Percentiles rank a stretch among this genome's conserved stretches.
These are phyloP conservation scores for Phytophthora europaea DNA, from an alignment of 352 stramenopile genomes.

Conservation along the genomic window DNA sequence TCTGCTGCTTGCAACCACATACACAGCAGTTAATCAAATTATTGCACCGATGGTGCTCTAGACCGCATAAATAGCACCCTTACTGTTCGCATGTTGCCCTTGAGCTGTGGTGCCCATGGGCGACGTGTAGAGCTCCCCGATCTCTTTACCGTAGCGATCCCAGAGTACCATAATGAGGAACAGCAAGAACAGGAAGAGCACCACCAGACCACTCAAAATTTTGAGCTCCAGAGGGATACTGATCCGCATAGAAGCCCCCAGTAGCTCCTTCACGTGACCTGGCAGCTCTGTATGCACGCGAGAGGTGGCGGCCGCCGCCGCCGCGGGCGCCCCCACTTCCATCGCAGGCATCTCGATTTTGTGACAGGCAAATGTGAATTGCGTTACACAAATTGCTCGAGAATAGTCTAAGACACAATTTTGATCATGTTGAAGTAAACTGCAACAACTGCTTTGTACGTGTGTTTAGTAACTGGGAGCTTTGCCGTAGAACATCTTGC, in stretches of 20 bases:
- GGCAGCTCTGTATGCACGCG: conserved; percentile 33
- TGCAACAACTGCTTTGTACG: not conserved
- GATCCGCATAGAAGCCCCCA: conserved; percentile 43
- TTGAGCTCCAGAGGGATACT: conserved; percentile 72
- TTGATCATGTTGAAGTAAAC: conserved; percentile 19
- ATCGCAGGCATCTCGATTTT: conserved; percentile 5
- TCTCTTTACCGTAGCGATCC: conserved; percentile 88
- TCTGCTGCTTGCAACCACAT: conserved; percentile 33
- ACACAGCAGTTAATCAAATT: not conserved
- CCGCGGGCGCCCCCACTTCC: conserved; percentile 14
- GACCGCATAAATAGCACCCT: not conserved
- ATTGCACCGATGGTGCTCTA: not conserved
- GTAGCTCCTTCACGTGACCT: conserved; percentile 41
- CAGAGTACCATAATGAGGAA: conserved; percentile 87
- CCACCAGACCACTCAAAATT: conserved; percentile 67
- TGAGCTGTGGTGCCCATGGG: conserved; percentile 36
- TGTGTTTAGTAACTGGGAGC: not conserved
- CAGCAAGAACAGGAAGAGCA: conserved; percentile 83
- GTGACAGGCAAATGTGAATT: not conserved
- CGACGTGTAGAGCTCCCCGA: conserved; percentile 80
- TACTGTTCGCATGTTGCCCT: conserved; percentile 43
- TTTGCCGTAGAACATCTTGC: conserved; percentile 94
- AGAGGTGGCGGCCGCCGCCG: conserved; percentile 8
- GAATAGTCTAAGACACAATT: conserved; percentile 12
- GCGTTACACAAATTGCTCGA: not conserved